These are phyloP conservation scores for Agapanthus africanus DNA, from an alignment of 106 monocot genomes.

Conservation along the genomic window DNA sequence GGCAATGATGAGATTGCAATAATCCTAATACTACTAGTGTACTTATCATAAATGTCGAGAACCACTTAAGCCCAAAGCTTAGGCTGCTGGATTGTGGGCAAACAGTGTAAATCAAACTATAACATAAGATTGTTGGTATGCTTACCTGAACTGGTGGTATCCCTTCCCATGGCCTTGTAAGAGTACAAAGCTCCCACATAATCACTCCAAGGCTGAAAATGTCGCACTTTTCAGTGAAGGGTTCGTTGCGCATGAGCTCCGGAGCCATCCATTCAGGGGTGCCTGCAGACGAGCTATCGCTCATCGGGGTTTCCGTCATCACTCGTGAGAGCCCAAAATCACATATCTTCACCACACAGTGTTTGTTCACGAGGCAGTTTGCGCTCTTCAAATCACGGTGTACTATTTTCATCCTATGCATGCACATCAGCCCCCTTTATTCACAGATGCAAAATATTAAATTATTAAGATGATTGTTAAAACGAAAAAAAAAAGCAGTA, in stretches of 20 bases:
- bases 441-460: background rate
- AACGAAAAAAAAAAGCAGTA: too few species aligned
- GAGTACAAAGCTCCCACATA: slow-evolving; percentile 98
- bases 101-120: background rate
- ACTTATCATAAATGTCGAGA: too few species aligned
- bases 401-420: slow-evolving; percentile 96
- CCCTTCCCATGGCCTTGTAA: slow-evolving; percentile 92
- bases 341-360: slow-evolving; percentile 94
- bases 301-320: slow-evolving; percentile 50
- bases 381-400: slow-evolving; percentile 98
- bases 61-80: too few species aligned
- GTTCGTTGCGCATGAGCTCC: slow-evolving; percentile 88
- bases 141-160: slow-evolving; percentile 80
- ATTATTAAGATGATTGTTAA: background rate
- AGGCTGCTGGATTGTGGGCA: too few species aligned
- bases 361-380: slow-evolving; percentile 88
- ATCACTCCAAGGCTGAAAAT: slow-evolving; percentile 99
- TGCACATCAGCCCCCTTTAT: slow-evolving; percentile 99
- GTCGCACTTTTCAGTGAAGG: slow-evolving; percentile 91
- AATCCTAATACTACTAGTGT: background rate
- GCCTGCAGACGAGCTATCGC: slow-evolving; percentile 80
- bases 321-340: slow-evolving; percentile 91
- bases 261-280: slow-evolving; percentile 99
- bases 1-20: background rate
- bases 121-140: background rate